Percentiles rank a stretch among this genome's conserved stretches.
Conservation (phyloP, 129 eudicot species). For the Saussurea involucrata region DNA sequence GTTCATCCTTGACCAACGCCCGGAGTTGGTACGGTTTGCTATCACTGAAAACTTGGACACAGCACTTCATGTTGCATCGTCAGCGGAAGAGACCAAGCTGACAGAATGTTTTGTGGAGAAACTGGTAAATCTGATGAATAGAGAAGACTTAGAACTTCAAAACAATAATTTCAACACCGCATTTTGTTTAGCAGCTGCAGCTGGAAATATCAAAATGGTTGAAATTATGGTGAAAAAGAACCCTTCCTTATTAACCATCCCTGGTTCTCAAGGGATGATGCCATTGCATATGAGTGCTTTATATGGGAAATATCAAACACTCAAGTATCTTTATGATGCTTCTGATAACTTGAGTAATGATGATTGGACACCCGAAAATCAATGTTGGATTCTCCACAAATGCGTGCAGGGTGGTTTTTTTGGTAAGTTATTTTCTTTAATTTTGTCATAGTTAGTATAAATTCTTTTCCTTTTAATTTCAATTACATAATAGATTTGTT, state of each 20-base stretch:
- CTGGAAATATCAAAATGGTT: conserved; percentile 23
- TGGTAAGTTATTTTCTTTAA: conserved; percentile 17
- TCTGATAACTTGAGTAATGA: background rate
- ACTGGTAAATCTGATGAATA: conserved; percentile 16
- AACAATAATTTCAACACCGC: conserved; percentile 30
- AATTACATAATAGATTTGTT: too few species aligned
- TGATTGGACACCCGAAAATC: conserved; percentile 17
- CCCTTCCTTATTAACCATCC: background rate
- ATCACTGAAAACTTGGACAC: conserved; percentile 30
- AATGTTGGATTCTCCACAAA: conserved; percentile 4
- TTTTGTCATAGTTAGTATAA: too few species aligned
- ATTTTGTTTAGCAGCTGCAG: conserved; percentile 33
- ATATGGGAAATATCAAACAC: conserved; percentile 17
- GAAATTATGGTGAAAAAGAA: conserved; percentile 20
- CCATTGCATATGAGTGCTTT: conserved; percentile 35
- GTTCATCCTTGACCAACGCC: background rate
- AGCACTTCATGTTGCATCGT: conserved; percentile 43
- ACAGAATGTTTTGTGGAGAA: conserved; percentile 27
- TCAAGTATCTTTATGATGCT: conserved; percentile 17
- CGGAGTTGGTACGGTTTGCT: background rate
- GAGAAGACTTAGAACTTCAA: conserved; percentile 15
- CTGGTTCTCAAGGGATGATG: conserved; percentile 4
- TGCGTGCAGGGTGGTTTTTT: conserved; percentile 22
- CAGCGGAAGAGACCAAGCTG: conserved; percentile 5
- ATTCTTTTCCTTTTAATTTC: too few species aligned